Evolutionary conservation across 495 filamentous ascomycete genomes (phyloP).

Genomic region (Hypoxylon lenormandii): DNA sequence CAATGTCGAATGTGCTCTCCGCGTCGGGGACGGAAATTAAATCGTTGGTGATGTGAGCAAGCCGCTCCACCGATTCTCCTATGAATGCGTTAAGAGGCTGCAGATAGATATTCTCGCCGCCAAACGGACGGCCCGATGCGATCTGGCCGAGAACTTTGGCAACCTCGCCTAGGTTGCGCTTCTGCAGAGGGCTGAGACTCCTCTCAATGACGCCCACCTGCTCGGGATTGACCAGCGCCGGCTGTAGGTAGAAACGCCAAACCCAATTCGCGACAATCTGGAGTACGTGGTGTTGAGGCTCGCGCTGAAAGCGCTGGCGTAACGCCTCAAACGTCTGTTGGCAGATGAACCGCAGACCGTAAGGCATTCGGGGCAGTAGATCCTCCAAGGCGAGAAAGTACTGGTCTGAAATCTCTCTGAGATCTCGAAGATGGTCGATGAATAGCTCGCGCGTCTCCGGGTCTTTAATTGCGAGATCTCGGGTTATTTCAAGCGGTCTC

Average conservation of each 20-base stretch:
- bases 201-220: slow-evolving; percentile 89
- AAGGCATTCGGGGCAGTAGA: slow-evolving; percentile 86
- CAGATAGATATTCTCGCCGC: slow-evolving; percentile 92
- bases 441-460: slow-evolving; percentile 90
- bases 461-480: slow-evolving; percentile 92
- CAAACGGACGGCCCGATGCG: slow-evolving; percentile 85
- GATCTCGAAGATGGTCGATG: slow-evolving; percentile 90
- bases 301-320: slow-evolving; percentile 77
- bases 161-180: slow-evolving; percentile 90
- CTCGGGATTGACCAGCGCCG: slow-evolving; percentile 86
- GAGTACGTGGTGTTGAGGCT: slow-evolving; percentile 79
- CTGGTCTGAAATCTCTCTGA: slow-evolving; percentile 91
- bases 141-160: slow-evolving; percentile 91
- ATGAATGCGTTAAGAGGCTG: slow-evolving; percentile 93
- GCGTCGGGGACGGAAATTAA: slow-evolving; percentile 86
- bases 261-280: slow-evolving; percentile 89
- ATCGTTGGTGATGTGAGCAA: slow-evolving; percentile 76
- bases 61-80: slow-evolving; percentile 81
- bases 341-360: slow-evolving; percentile 88
- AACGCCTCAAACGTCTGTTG: slow-evolving; percentile 86
- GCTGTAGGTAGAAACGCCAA: slow-evolving; percentile 93
- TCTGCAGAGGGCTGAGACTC: slow-evolving; percentile 86
- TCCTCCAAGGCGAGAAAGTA: slow-evolving; percentile 86
- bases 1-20: slow-evolving; percentile 94
- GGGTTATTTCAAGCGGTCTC: slow-evolving; percentile 80